Evolutionary conservation across 2,329 filamentous ascomycete genomes (phyloP).

Genomic region (Pyricularia sp.): DNA sequence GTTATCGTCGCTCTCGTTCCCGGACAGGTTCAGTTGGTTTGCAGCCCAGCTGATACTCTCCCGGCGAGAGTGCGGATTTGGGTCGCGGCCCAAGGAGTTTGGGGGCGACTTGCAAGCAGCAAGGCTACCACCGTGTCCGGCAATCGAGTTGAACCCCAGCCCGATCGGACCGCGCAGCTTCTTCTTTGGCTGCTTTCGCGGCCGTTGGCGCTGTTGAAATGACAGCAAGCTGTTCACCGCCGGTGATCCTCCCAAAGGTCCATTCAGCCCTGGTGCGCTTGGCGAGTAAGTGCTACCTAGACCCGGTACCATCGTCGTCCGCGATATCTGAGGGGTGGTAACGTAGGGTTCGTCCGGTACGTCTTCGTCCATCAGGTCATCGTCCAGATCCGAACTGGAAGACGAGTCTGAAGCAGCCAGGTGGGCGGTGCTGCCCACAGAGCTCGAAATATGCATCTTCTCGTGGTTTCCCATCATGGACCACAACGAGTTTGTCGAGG

Average conservation of each 20-base stretch:
- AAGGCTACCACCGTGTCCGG: slow-evolving; percentile 21
- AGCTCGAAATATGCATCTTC: slow-evolving; percentile 62
- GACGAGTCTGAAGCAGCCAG: slow-evolving; percentile 62
- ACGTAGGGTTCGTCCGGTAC: slow-evolving; percentile 70
- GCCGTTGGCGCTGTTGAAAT: slow-evolving; percentile 64
- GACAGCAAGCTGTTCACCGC: slow-evolving; percentile 67
- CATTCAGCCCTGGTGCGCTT: not conserved
- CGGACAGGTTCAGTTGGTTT: slow-evolving; percentile 71
- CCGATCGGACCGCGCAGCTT: slow-evolving; percentile 32
- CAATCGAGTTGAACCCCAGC: slow-evolving; percentile 32
- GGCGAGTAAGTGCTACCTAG: slow-evolving; percentile 40
- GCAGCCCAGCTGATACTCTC: slow-evolving; percentile 88
- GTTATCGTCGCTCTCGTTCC: slow-evolving; percentile 69
- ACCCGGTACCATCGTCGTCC: slow-evolving; percentile 35
- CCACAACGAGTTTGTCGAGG: slow-evolving; percentile 54
- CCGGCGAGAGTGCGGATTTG: slow-evolving; percentile 44
- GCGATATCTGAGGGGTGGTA: slow-evolving; percentile 67
- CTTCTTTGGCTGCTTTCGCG: slow-evolving; percentile 53
- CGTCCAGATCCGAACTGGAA: slow-evolving; percentile 57
- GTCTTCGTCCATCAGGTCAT: slow-evolving; percentile 57
- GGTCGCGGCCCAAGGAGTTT: slow-evolving; percentile 14
- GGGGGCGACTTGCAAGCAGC: slow-evolving; percentile 62
- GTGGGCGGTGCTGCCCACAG: slow-evolving; percentile 59
- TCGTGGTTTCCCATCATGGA: slow-evolving; percentile 58
- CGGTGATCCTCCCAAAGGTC: slow-evolving; percentile 47